Evolutionary conservation across 2,329 filamentous ascomycete genomes (phyloP), one percentile per base, ranked within the genome.

Genomic region (Aspergillus ruber): DNA sequence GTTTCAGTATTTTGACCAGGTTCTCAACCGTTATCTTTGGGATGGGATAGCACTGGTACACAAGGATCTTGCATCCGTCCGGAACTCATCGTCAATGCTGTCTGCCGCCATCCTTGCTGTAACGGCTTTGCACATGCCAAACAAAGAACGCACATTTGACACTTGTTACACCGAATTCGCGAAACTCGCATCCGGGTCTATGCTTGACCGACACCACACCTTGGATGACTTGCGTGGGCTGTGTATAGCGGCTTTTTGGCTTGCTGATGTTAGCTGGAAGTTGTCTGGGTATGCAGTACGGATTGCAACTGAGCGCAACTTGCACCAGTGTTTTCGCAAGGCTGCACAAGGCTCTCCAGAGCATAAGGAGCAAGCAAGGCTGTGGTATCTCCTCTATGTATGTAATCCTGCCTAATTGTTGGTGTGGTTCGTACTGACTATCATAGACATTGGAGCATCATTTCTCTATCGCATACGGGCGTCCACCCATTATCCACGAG

Each of bases 201-300:
- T 80, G 71, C 73, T 79, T 43, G 74, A 74, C 48, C 68, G 73
- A 35, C 73, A 75, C 38, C 71, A 77, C 44, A 74, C 74, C 35
- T 60, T 74, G 46, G 75, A 79, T 51, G 73, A 75, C 53, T 65
- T 80, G 45, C 71, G 75, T 27, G 77, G 75, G 2, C 61, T 80
- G 42, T 79, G 76, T 50, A 75, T 79, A 39, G 77, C 72, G 6
- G 74, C 76, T 4, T 79, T 78, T 53, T 80, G 77, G 77, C 68
- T 80, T 7, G 74, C 74, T 18, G 76, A 80, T 56, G 71, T 79
- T 13, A 76, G 52, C 65, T 74, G 62, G 74, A 77, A 70, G 48
- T 52, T 71, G 3, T 70, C 68, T n/a, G 68, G 67, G 3, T 67
- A 70, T 51, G 68, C 67, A 8, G 66, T 70, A 8, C 66, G 68